Base-by-base conservation (phyloP, 495 filamentous ascomycete species). In the Daldinia grandis region DNA sequence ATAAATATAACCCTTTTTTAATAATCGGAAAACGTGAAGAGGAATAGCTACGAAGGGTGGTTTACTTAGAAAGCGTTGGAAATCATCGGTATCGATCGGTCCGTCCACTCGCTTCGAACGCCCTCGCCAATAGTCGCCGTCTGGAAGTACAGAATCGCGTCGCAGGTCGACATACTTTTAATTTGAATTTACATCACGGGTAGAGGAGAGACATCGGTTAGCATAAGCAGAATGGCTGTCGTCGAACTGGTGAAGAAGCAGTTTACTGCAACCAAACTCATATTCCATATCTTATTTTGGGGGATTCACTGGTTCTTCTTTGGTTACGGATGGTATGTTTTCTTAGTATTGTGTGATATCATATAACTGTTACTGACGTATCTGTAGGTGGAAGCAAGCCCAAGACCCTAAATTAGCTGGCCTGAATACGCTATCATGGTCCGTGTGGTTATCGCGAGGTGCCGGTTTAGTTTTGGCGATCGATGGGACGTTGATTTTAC, bases 401-500 rank as follows among this genome's bases (percentile, higher is more conserved):
- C 66, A 71, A 17, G 91, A 96, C 76, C 62, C 72, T 19, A 86
- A 85, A 56, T 81, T 99, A 25, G 89, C 88, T 4, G 87, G 84
- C 24, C 86, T 99, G 31, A 99, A 99, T 80, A 88, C 81, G 0
- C 85, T 99, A 50, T 81, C 83, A 50, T 98, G 87, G 77, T 98
- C 94, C 1, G 95, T 99, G 31, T 99, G 94, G 94, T 82, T 98
- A 33, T 98, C 95, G 19, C 88, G 95, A 86, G 95, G 95, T 66
- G 95, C 95, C 28, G 95, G 93, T 57, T 80, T 99, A 28, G 87
- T 87, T 2, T 79, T 99, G 68, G 89, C 89, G 3, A 84, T 97
- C 38, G 96, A 99, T 83, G 89, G 88, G 49, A 89, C 91, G 42
- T 80, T 99, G 68, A 97, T 99, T 75, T 76, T 98, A 28, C 81